phyloP scores from a whole-genome alignment of 805 yeast species.

The Limtongozyma cylindracea region DNA sequence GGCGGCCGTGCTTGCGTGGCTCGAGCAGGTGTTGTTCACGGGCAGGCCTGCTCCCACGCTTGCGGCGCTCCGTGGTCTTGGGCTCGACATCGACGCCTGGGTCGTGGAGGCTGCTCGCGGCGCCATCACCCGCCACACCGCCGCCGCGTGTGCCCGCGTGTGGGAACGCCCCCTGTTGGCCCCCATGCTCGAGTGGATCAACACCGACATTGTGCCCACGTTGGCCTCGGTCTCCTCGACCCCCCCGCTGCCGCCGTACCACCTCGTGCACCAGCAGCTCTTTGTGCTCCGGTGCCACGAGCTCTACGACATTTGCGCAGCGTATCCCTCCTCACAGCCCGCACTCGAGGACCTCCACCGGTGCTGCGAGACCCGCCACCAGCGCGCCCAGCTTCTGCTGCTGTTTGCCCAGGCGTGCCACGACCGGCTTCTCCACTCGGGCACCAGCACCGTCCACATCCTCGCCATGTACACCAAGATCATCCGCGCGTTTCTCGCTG shows the following conservation, averaged over 20 bases:
- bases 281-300: slow-evolving; percentile 26
- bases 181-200: slow-evolving; percentile 11
- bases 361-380: slow-evolving; percentile 13
- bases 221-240: slow-evolving; percentile 4
- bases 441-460: slow-evolving; percentile 53
- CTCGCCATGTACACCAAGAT: slow-evolving; percentile 45
- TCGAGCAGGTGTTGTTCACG: no score
- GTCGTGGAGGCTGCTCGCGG: slow-evolving; percentile 12
- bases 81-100: slow-evolving; percentile 6
- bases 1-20: no score
- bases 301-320: slow-evolving; percentile 27
- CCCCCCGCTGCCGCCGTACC: no score
- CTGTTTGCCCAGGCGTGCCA: slow-evolving; percentile 20
- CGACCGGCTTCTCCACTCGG: slow-evolving; percentile 41
- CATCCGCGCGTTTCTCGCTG: slow-evolving; percentile 38
- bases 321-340: slow-evolving; percentile 22
- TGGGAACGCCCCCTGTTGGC: slow-evolving; percentile 15
- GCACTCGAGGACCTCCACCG: slow-evolving; percentile 32
- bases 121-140: slow-evolving; percentile 10
- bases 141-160: slow-evolving; percentile 6
- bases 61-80: no score
- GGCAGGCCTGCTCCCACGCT: no score
- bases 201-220: slow-evolving; percentile 11
- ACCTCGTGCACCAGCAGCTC: slow-evolving; percentile 13
- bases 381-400: slow-evolving; percentile 24